These are phyloP conservation scores for Fusarium beomiforme DNA, from an alignment of 2,329 filamentous ascomycete species.

Conservation along the genomic window DNA sequence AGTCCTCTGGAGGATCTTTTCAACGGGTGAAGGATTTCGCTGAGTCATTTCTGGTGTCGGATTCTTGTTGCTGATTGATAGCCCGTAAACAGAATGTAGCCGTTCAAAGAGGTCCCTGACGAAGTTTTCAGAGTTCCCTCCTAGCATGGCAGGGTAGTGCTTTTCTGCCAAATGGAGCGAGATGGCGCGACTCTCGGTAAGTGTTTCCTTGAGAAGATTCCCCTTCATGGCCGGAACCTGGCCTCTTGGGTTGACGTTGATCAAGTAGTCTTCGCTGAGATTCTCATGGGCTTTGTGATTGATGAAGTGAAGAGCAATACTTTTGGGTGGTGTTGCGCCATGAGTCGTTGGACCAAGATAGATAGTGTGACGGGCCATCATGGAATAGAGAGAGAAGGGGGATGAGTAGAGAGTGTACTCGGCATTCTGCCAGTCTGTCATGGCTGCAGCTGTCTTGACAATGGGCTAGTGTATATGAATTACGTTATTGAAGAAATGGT, in stretches of 20 bases:
- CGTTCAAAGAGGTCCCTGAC: slow-evolving; percentile 5
- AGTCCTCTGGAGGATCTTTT: slow-evolving; percentile 1
- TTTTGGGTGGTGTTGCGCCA: not conserved
- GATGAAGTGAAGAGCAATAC: slow-evolving; percentile 7
- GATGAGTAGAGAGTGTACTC: slow-evolving; percentile 25
- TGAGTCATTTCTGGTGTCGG: slow-evolving; percentile 8
- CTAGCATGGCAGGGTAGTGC: slow-evolving; percentile 23
- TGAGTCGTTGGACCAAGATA: slow-evolving; percentile 7
- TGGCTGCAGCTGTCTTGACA: not conserved
- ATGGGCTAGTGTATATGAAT: not conserved
- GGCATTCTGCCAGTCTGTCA: slow-evolving; percentile 7
- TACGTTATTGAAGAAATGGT: too few relatives aligned
- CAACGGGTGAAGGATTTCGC: slow-evolving; percentile 13
- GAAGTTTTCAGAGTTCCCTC: not conserved
- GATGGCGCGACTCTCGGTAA: slow-evolving; percentile 18
- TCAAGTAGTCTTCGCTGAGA: slow-evolving; percentile 3
- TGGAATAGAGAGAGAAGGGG: slow-evolving; percentile 24
- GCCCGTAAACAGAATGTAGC: slow-evolving; percentile 6
- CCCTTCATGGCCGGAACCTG: slow-evolving; percentile 24
- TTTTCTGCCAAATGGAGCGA: slow-evolving; percentile 23
- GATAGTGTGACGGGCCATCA: slow-evolving; percentile 23
- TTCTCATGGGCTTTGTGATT: slow-evolving; percentile 13
- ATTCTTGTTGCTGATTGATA: slow-evolving; percentile 16
- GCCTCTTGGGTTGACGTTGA: slow-evolving; percentile 14
- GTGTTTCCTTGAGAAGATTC: not conserved